Percentiles rank a stretch among this genome's conserved stretches.
Evolutionary conservation across 2,329 filamentous ascomycete species (phyloP).

Genomic region (Fusarium circinatum): DNA sequence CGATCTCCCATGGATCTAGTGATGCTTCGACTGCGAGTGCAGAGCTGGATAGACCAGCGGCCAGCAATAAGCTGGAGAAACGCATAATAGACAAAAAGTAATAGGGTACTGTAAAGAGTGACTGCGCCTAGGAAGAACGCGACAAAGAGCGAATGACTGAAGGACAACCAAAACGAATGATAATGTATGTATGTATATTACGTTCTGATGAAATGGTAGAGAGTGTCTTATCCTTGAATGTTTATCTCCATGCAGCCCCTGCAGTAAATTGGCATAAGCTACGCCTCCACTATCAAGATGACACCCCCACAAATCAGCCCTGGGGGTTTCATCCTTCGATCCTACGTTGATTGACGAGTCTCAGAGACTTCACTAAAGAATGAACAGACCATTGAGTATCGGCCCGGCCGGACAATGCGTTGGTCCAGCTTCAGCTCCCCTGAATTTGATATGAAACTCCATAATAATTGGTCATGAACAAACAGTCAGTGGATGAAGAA

Average conservation of each 20-base stretch:
- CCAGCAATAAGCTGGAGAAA: neutral
- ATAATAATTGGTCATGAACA: no score
- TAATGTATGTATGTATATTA: conserved; percentile 5
- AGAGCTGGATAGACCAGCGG: neutral
- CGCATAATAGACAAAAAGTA: neutral
- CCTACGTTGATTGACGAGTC: neutral
- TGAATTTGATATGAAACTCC: neutral
- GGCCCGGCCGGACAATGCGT: neutral
- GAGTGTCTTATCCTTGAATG: neutral
- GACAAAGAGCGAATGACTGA: conserved; percentile 1
- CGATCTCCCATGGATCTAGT: neutral
- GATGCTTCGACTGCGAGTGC: neutral
- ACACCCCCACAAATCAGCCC: neutral
- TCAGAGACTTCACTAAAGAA: neutral
- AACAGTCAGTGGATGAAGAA: neutral
- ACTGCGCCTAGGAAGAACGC: neutral
- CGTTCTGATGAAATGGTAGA: neutral
- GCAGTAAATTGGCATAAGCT: conserved; percentile 14
- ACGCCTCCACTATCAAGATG: neutral
- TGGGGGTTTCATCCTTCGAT: neutral
- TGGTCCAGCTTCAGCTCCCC: neutral
- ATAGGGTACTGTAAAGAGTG: neutral
- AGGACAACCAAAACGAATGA: neutral
- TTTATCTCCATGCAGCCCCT: neutral
- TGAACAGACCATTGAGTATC: neutral